Base-by-base conservation (phyloP, 2,329 filamentous ascomycete genomes). In the Ascocoryne sarcoides region DNA sequence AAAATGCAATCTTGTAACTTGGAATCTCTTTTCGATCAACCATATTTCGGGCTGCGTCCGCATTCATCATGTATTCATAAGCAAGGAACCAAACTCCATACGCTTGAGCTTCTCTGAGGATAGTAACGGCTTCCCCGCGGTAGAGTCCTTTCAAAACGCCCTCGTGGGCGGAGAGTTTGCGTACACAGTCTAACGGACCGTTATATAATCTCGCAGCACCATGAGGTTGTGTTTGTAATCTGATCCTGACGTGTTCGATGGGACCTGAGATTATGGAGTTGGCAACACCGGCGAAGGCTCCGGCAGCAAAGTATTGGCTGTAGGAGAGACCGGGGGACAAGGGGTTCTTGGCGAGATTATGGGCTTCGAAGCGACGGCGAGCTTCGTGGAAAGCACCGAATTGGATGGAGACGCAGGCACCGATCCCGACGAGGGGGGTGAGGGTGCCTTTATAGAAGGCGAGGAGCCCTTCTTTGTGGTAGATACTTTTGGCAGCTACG, bases 361-460 rank as follows among this genome's bases (percentile, higher is more conserved):
- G 72, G 32, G 75, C 68, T 67, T 96, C 90, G 60, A 98, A 79
- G 57, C 76, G 82, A 44, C 92, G 85, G 45, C 86, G 84, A 7
- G 90, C 89, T 59, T 84, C 82, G 70, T 95, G 88, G 73, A 96
- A 98, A 55, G 84, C 92, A 48, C 89, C 92, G 63, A 98, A 98
- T 70, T 98, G 92, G 55, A 98, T 83, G n/a, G 88, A 95, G 33
- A 92, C 89, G 62, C 92, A 98, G 53, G 92, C 92, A 53, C 92
- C 92, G 59, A 98, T 96, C 52, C 92, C 92, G 42, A 98, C 76
- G 41, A 98, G 73, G 0, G 92, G 92, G 4, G 92, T 96, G 42
- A 98, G 71, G 0, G 92, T 96, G 57, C 92, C 92, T 67, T 98
- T 98, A 77, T 98, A 98, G 70, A 98, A 98, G 42, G 92, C 92